Evolutionary conservation across 805 yeast genomes (phyloP).

Genomic region (Candida ulmi): DNA sequence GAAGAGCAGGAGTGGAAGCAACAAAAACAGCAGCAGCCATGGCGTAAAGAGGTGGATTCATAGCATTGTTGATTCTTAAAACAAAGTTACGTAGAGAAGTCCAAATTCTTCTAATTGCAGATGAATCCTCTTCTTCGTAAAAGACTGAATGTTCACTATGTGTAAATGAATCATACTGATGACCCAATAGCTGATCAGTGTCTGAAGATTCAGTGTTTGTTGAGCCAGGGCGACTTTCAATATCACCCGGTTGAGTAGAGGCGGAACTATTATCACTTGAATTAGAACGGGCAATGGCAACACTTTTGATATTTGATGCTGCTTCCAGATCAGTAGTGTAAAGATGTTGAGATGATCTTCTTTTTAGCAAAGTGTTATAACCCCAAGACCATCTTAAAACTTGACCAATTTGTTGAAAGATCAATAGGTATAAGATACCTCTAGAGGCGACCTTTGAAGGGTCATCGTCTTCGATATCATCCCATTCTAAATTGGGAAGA

Average conservation of each 20-base stretch:
- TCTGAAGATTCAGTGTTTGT: slow-evolving; percentile 2
- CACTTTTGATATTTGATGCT: background rate
- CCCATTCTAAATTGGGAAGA: slow-evolving; percentile 73
- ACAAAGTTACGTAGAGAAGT: background rate
- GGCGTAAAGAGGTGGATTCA: slow-evolving; percentile 84
- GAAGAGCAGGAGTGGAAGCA: slow-evolving; percentile 59
- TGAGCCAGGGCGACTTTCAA: background rate
- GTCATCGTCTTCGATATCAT: slow-evolving; percentile 57
- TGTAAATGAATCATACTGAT: background rate
- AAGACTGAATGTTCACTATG: background rate
- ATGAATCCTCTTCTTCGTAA: background rate
- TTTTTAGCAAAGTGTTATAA: slow-evolving; percentile 60
- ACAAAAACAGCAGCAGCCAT: slow-evolving; percentile 65
- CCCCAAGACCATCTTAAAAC: slow-evolving; percentile 88
- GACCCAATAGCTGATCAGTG: slow-evolving; percentile 5
- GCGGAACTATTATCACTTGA: background rate
- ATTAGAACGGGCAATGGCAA: background rate
- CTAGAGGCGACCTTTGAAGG: slow-evolving; percentile 71
- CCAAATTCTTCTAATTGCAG: background rate
- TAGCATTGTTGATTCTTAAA: slow-evolving; percentile 32
- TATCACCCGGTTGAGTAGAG: background rate
- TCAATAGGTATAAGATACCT: slow-evolving; percentile 67
- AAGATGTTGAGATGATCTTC: slow-evolving; percentile 27
- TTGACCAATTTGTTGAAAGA: slow-evolving; percentile 81
- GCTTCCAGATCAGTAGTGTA: background rate